Base-by-base conservation (phyloP, 169 alveolate genomes). In the Cystoisospora suis region DNA sequence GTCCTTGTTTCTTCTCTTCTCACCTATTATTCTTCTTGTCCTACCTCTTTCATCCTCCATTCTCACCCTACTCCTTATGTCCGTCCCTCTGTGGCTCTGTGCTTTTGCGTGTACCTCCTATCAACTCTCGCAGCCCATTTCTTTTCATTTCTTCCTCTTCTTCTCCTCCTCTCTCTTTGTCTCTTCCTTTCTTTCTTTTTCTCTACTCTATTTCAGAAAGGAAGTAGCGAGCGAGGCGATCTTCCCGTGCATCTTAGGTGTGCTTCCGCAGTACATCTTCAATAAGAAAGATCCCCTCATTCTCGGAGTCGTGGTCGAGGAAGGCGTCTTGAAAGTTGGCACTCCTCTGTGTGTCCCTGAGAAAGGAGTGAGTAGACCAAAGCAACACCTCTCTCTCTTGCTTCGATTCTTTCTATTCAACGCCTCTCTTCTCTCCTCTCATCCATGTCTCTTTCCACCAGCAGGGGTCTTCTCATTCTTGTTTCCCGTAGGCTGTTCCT, bases 231-330 rank as follows among this genome's bases (percentile, higher is more conserved):
- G 79, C 70, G 92, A 58, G 49, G 96, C 94, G 29, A 98, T 99
- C 20, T 99, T 98, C 97, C 99, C 99, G 20, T 98, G 99, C 70
- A 96, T 97, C 85, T 94, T 98, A 12, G 96, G 98, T 81, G 97
- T 98, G 32, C 98, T 98, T 34, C 97, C 98, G 61, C 97, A 96
- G 88, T 97, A 98, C 90, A 94, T 99, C 40, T 98, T 98, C 95
- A 98, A 98, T 94, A 97, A 97, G 89, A 98, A 98, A 91, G 99
- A 98, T 92, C 99, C 99, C 7, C 94, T 99, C 44, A 97, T 99
- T 65, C 90, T 98, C 40, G 99, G 99, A 1, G 93, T 93, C 45
- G 87, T 72, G 17, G 96, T 94, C 1, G 93, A 91, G 23, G 95
- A 88, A 23, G 95, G 95, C 47, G 49, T 90, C 29, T 90, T 93